phyloP scores from a whole-genome alignment of 2,329 filamentous ascomycete species.

The Penicillium aurantiogriseum region DNA sequence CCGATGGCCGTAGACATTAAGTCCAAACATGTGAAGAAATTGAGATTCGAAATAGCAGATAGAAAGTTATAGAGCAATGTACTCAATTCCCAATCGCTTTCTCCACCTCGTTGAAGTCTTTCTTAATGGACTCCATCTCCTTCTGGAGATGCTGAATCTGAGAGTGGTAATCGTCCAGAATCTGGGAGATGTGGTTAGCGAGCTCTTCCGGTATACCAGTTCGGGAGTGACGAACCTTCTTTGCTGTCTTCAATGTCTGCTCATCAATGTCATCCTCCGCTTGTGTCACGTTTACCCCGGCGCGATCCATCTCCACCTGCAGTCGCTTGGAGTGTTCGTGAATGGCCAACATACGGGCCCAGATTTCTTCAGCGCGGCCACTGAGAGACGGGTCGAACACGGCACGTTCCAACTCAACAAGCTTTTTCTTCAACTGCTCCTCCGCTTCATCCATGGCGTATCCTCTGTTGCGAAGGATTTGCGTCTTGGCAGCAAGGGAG shows the following conservation, averaged over 20 bases:
- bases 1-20: conserved; percentile 21
- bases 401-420: conserved; percentile 56
- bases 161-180: conserved; percentile 51
- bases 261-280: conserved; percentile 53
- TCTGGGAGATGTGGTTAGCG: conserved; percentile 35
- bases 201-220: conserved; percentile 17
- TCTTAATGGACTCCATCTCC: conserved; percentile 58
- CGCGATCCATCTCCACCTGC: conserved; percentile 59
- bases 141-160: conserved; percentile 59
- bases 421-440: conserved; percentile 62
- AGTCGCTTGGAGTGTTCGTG: conserved; percentile 59
- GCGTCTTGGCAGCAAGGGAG: conserved; percentile 62
- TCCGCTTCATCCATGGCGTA: conserved; percentile 65
- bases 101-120: conserved; percentile 60
- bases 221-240: conserved; percentile 51
- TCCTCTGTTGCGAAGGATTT: conserved; percentile 61
- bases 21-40: conserved; percentile 14
- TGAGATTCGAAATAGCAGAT: conserved; percentile 9
- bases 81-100: conserved; percentile 30
- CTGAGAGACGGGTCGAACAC: conserved; percentile 61
- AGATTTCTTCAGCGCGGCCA: conserved; percentile 63
- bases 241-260: conserved; percentile 57
- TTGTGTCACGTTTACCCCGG: conserved; percentile 45
- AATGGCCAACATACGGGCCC: conserved; percentile 64
- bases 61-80: neutral